Evolutionary conservation across 768 basidiomycete species (phyloP).

Genomic region (Termitomyces sp.): DNA sequence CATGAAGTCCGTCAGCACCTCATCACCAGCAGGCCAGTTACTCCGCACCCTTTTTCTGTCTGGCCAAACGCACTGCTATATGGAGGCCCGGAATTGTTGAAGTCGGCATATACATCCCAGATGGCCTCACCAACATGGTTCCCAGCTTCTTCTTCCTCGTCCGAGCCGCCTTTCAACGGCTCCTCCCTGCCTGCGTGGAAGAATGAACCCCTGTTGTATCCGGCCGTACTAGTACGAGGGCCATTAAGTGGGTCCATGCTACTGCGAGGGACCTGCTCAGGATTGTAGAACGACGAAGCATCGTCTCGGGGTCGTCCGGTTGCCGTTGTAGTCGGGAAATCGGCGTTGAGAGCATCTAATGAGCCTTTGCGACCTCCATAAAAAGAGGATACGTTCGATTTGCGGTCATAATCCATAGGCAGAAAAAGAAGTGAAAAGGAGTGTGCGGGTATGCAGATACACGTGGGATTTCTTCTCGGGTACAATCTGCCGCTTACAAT

Average conservation of each 20-base stretch:
- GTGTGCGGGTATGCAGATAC: conserved; percentile 1
- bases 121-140: conserved; percentile 34
- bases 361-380: conserved; percentile 63
- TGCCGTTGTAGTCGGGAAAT: conserved; percentile 36
- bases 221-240: conserved; percentile 44
- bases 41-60: conserved; percentile 42
- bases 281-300: conserved; percentile 66
- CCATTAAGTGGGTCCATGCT: conserved; percentile 46
- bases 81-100: conserved; percentile 80
- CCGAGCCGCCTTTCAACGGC: conserved; percentile 73
- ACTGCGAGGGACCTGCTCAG: conserved; percentile 40
- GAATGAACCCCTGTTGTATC: conserved; percentile 72
- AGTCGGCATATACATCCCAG: conserved; percentile 87
- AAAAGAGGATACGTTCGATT: conserved; percentile 78
- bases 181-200: conserved; percentile 67
- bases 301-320: conserved; percentile 52
- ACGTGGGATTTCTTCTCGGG: conserved; percentile 10
- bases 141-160: conserved; percentile 54
- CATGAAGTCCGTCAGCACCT: conserved; percentile 6
- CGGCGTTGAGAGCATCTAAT: conserved; percentile 56
- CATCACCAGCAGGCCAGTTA: neutral
- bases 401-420: conserved; percentile 72
- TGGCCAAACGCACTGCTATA: conserved; percentile 62
- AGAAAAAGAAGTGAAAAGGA: conserved; percentile 9
- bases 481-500: neutral